Evolutionary conservation across 768 basidiomycete species (phyloP), one percentile per base, ranked within the genome.

Genomic region (Coprinellus aureogranulatus): DNA sequence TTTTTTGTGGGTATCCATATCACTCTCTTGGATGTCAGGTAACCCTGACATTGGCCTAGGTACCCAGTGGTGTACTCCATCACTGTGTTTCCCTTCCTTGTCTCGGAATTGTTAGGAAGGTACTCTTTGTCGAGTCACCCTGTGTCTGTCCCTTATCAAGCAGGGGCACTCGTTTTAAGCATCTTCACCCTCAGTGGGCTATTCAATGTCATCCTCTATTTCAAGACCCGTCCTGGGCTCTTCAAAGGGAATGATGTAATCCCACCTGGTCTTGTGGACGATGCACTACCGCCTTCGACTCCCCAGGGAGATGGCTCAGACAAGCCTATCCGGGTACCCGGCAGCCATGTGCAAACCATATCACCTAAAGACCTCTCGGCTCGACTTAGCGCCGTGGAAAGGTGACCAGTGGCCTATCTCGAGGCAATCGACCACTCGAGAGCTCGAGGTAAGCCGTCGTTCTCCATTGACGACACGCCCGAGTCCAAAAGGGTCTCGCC

Each of bases 41-140:
- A n/a, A n/a, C n/a, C n/a, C n/a, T n/a, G n/a, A 30, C 10, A 50
- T n/a, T 40, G 48, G 2, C 4, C 22, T 28, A 59, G 58, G 18
- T 59, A 59, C 46, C 58, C 58, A 14, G 18, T 54, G n/a, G 58
- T 59, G n/a, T 59, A 59, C 27, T 34, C 54, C n/a, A 26, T 54
- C 4, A 53, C 39, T 44, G 42, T 59, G 12, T 12, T 45, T n/a
- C 58, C 58, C 2, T 44, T 28, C 20, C 41, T 37, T 27, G 28
- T 59, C 23, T 23, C 53, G 16, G 31, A 47, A 4, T 59, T 53
- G 58, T 25, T 59, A n/a, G n/a, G n/a, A n/a, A n/a, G n/a, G n/a
- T 11, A 2, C 20, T 5, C 55, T 55, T 48, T 44, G 28, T 1
- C 39, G 48, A 2, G 18, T 31, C 47, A 8, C 5, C 2, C n/a